Percentiles rank a stretch among this genome's conserved stretches.
Evolutionary conservation across 108 stramenopile species (phyloP).

Genomic region (Cyclotella baltica): DNA sequence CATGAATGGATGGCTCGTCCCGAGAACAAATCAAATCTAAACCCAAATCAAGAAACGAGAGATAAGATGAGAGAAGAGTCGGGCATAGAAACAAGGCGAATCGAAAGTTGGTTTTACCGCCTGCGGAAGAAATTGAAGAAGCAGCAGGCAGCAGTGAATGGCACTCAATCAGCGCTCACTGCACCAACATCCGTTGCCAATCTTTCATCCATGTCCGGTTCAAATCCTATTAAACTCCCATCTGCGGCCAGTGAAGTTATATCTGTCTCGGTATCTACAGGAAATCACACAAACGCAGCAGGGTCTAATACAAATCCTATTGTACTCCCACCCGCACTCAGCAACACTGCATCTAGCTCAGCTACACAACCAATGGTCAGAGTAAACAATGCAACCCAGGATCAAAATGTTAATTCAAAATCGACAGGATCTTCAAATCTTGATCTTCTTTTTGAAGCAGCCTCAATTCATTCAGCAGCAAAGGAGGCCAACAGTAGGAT

Average conservation of each 20-base stretch:
- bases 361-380: too few species aligned
- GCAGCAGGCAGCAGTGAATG: neutral
- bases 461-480: conserved; percentile 18
- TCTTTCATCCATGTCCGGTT: neutral
- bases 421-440: neutral
- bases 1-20: neutral
- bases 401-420: neutral
- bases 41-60: neutral
- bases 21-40: conserved; percentile 8
- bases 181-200: neutral
- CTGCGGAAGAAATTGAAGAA: conserved; percentile 21
- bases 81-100: conserved; percentile 1
- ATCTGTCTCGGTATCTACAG: too few species aligned
- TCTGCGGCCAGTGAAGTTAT: neutral
- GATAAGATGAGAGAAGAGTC: conserved; percentile 5
- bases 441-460: conserved; percentile 15
- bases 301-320: too few species aligned
- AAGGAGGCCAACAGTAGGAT: conserved; percentile 4
- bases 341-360: too few species aligned
- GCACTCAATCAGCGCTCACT: neutral
- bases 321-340: too few species aligned
- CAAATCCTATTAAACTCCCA: neutral
- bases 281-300: too few species aligned
- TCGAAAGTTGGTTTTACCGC: conserved; percentile 20
- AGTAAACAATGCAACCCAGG: neutral